Percentiles rank a stretch among this genome's conserved stretches.
Conservation (phyloP, 352 stramenopile species). For the Globisporangium ultimum region DNA sequence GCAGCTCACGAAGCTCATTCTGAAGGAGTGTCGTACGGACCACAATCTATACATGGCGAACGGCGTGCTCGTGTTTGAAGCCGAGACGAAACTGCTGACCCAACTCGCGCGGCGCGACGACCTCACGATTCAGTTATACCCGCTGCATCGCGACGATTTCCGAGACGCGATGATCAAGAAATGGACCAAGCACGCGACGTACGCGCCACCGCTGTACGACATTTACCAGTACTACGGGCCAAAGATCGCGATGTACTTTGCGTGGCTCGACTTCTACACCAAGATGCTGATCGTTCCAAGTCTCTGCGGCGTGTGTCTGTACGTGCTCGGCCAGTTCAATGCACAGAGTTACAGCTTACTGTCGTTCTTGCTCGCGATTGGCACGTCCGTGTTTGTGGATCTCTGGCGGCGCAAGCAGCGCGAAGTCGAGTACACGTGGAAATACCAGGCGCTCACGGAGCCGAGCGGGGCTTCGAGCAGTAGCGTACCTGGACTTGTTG, state of each 20-base stretch:
- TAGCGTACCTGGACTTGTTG: slow-evolving; percentile 1
- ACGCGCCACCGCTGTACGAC: slow-evolving; percentile 36
- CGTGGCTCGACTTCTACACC: slow-evolving; percentile 87
- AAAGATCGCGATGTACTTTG: slow-evolving; percentile 71
- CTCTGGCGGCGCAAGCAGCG: slow-evolving; percentile 50
- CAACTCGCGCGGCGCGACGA: slow-evolving; percentile 26
- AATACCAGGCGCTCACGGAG: slow-evolving; percentile 33
- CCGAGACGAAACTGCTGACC: slow-evolving; percentile 34
- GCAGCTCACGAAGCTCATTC: slow-evolving; percentile 48
- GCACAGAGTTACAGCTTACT: slow-evolving; percentile 42
- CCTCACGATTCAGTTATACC: slow-evolving; percentile 36
- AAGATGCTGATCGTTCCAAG: slow-evolving; percentile 58
- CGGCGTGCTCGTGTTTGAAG: slow-evolving; percentile 30
- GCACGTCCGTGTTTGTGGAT: slow-evolving; percentile 61
- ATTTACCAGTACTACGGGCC: slow-evolving; percentile 67
- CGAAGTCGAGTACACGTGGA: slow-evolving; percentile 53
- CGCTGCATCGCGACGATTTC: slow-evolving; percentile 54
- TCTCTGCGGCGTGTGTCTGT: slow-evolving; percentile 50
- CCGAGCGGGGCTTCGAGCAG: slow-evolving; percentile 17
- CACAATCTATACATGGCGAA: slow-evolving; percentile 32
- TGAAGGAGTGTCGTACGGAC: slow-evolving; percentile 36
- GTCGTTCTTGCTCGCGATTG: slow-evolving; percentile 46
- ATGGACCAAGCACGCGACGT: slow-evolving; percentile 33
- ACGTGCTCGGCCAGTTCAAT: slow-evolving; percentile 33
- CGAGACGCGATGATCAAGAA: slow-evolving; percentile 35